phyloP scores from a whole-genome alignment of 2,329 filamentous ascomycete species.

The Hymenoscyphus scutula region DNA sequence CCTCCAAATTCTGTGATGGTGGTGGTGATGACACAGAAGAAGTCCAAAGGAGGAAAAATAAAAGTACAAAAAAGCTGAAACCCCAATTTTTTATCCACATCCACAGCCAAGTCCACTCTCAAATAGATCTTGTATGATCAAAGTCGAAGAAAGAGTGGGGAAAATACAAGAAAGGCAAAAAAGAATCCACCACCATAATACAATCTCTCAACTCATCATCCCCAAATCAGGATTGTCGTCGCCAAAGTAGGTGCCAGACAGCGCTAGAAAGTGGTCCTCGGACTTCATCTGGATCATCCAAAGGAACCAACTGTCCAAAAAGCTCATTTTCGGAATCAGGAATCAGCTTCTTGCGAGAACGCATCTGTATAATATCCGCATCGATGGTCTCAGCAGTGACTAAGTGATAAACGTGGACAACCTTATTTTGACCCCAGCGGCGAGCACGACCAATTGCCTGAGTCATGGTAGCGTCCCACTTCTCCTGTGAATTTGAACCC shows the following conservation, averaged over 20 bases:
- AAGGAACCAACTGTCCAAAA: neutral
- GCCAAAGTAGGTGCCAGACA: conserved; percentile 1
- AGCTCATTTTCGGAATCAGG: neutral
- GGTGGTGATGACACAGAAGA: neutral
- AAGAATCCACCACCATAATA: neutral
- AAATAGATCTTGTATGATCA: too few relatives aligned
- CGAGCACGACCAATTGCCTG: conserved; percentile 62
- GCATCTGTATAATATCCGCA: conserved; percentile 17
- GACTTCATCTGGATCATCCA: neutral
- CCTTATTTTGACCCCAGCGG: conserved; percentile 55
- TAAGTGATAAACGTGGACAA: conserved; percentile 53
- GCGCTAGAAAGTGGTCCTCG: neutral
- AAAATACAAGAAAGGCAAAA: conserved; percentile 1
- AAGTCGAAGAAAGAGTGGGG: neutral
- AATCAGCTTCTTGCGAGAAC: conserved; percentile 1
- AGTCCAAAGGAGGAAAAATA: neutral
- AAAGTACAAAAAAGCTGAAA: neutral
- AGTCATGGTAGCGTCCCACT: conserved; percentile 56
- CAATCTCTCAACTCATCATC: neutral
- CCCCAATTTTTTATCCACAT: neutral
- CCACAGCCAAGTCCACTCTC: neutral
- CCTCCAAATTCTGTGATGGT: neutral
- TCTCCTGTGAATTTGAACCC: conserved; percentile 43
- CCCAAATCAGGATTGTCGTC: neutral
- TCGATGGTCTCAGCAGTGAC: conserved; percentile 18